Evolutionary conservation across 768 basidiomycete genomes (phyloP), one percentile per base, ranked within the genome.

Genomic region (Cystofilobasidium bisporidii): DNA sequence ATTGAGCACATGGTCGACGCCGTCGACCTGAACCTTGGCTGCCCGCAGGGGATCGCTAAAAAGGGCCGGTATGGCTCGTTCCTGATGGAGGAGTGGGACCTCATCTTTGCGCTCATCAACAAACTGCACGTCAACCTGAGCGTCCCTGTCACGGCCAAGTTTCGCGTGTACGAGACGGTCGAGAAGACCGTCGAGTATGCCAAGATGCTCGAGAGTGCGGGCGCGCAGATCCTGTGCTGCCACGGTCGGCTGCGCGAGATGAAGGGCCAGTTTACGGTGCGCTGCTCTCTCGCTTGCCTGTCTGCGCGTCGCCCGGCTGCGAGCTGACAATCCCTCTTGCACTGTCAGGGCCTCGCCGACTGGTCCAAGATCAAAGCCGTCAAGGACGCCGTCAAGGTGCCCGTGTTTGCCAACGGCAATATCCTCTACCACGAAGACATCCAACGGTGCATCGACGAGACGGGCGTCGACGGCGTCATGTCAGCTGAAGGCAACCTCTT

Each of bases 331-430:
- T n/a, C 50, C 22, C n/a, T 53, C 48, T 57, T 45, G 32, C n/a
- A 11, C 24, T 17, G 63, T 22, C 50, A 88, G 86, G 92, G 92
- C 22, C 76, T 93, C 15, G 91, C 91, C 9, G 89, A 90, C 72
- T 96, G 89, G 88, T 79, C 79, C 30, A 87, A 96, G 77, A 97
- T 99, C 74, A 83, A 82, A 11, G 89, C 90, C 0, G 91, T 99
- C 72, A 96, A 93, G 76, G 77, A 87, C 72, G 88, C 89, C 0
- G 89, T 98, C 43, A 84, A 84, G 0, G 83, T 99, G 0, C 94
- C 93, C 3, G 92, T 99, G 5, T 89, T 99, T 75, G 93, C 94
- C 0, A 99, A 99, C 76, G 96, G 96, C 33, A 98, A 97, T 76
- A 84, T 97, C 68, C 84, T 97, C 17, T 90, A 86, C 76, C 83